A percentile compares a stretch with the other conserved stretches of the same genome.
These are phyloP conservation scores for Penicillium concentricum DNA, from an alignment of 2,329 filamentous ascomycete species.

Conservation along the genomic window DNA sequence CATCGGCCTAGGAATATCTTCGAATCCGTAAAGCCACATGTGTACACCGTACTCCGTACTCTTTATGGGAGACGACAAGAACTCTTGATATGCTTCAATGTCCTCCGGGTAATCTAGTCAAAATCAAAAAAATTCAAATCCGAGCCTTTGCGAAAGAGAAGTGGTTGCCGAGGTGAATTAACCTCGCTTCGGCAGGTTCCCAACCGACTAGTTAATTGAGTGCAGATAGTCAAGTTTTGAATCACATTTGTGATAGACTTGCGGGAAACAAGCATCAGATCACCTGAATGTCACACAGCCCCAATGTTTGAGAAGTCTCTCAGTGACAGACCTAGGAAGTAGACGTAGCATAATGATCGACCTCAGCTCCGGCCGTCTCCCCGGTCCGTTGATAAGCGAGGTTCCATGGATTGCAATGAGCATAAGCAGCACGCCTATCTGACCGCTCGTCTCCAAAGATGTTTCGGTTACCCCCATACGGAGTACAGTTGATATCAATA, in stretches of 20 bases:
- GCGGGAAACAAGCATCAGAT: conserved; percentile 13
- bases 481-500: conserved; percentile 1
- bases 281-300: conserved; percentile 12
- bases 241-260: conserved; percentile 10
- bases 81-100: neutral
- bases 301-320: neutral
- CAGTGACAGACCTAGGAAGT: neutral
- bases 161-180: neutral
- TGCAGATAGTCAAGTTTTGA: conserved; percentile 6
- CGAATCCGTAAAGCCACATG: neutral
- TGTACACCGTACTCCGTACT: neutral
- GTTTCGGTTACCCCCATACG: conserved; percentile 5
- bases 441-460: conserved; percentile 3
- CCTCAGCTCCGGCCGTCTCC: neutral
- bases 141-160: neutral
- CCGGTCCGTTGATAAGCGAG: neutral
- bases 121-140: neutral
- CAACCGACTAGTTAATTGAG: neutral
- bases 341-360: neutral
- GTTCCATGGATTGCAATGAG: neutral
- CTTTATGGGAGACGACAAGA: neutral
- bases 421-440: neutral
- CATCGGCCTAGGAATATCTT: neutral
- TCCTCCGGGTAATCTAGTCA: neutral
- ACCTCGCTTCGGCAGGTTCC: neutral